Conservation (phyloP, 2,329 filamentous ascomycete species). For the Ascocoryne sarcoides region DNA sequence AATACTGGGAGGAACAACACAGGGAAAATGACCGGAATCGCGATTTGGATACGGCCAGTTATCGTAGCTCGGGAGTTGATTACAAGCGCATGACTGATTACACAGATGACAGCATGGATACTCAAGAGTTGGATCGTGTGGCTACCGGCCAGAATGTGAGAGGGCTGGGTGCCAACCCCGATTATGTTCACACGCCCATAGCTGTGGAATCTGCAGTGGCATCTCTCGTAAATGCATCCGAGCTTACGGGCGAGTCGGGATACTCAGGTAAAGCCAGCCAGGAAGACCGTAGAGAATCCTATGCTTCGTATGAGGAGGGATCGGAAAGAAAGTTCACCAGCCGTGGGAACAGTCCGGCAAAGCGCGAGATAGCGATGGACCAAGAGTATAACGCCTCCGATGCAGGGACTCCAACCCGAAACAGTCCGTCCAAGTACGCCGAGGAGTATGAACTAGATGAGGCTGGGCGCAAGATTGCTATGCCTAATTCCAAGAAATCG, state of each 20-base stretch:
- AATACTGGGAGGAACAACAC: constrained; percentile 30
- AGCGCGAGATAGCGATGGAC: constrained; percentile 20
- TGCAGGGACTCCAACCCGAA: constrained; percentile 16
- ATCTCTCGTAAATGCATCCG: constrained; percentile 72
- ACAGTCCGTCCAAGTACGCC: constrained; percentile 22
- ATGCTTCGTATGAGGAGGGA: constrained; percentile 28
- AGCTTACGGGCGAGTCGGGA: constrained; percentile 53
- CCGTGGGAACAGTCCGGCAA: constrained; percentile 36
- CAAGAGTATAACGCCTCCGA: constrained; percentile 15
- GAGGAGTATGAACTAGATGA: constrained; percentile 29
- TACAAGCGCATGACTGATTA: constrained; percentile 43
- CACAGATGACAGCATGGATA: constrained; percentile 48
- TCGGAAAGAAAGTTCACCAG: constrained; percentile 28
- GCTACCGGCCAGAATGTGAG: constrained; percentile 62
- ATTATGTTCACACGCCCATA: constrained; percentile 62
- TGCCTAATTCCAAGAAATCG: constrained; percentile 23
- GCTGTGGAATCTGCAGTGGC: constrained; percentile 86
- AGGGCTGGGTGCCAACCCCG: constrained; percentile 62
- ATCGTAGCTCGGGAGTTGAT: constrained; percentile 47
- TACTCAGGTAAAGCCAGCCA: constrained; percentile 35
- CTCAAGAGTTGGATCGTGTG: constrained; percentile 46
- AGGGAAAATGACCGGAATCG: constrained; percentile 30
- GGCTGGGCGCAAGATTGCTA: constrained; percentile 26
- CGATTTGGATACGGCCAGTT: constrained; percentile 52
- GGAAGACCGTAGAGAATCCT: constrained; percentile 24